Evolutionary conservation across 2,329 filamentous ascomycete species (phyloP), one percentile per base, ranked within the genome.

Genomic region (Eutypella sp.): DNA sequence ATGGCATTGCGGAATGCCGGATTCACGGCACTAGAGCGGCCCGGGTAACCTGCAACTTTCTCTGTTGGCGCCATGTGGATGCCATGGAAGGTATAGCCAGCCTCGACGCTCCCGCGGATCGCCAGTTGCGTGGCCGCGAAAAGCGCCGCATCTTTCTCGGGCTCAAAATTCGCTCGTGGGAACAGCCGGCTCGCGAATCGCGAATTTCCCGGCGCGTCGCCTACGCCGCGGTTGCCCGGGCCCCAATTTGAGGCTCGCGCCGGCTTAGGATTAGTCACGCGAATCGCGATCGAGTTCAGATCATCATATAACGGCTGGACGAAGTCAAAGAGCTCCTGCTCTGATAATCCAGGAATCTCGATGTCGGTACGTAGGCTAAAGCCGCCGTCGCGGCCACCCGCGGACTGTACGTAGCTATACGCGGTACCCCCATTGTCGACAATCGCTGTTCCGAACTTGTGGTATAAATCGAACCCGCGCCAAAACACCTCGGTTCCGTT

Each of bases 1-100:
- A 60, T 52, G 7, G 61, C 63, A 1, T 50, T 59, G n/a, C 73
- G 60, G 64, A 71, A 75, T 2, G 71, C 71, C 3, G 71, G 72
- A 42, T 70, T 71, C 11, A 69, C 57, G 6, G 67, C 66, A 15
- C 67, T 63, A n/a, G 29, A 11, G 29, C 29, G 47, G 1, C 60
- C 58, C 7, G 57, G 58, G 45, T 64, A 67, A 25, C 60, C 60
- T 3, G 54, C 58, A 16, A 61, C 57, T 7, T 57, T 55, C 20
- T 56, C 59, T 13, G 55, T 59, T 2, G 62, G 61, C 23, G 53
- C 49, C 42, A 63, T 47, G 46, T 62, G 56, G 46, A 64, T 64
- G n/a, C 58, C 63, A 48, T 65, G 62, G 51, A 65, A 63, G 23
- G 48, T 53, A 44, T 60, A 63, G 13, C 66, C 67, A 3, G 58